Conservation (phyloP, 129 eudicot genomes). For the Chrysanthemum lavandulifolium region DNA sequence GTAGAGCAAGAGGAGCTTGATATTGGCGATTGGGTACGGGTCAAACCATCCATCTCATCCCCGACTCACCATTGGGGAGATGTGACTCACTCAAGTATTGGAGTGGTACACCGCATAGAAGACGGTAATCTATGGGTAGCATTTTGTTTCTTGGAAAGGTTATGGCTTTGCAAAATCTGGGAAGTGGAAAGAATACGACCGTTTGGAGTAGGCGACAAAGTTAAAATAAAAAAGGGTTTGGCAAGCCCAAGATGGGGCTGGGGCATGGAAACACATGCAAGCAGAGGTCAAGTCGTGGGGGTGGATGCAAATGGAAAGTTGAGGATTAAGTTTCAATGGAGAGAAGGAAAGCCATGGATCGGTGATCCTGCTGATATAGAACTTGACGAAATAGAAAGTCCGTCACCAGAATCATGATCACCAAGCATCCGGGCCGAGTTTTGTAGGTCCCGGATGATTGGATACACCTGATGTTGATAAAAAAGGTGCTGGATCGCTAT, state of each 20-base stretch:
- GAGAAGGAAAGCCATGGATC: conserved; percentile 94
- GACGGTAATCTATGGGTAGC: conserved; percentile 89
- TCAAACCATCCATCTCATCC: conserved; percentile 45
- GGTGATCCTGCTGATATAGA: conserved; percentile 96
- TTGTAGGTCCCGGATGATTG: conserved; percentile 30
- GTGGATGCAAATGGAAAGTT: conserved; percentile 95
- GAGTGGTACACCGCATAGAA: conserved; percentile 91
- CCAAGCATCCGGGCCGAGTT: conserved; percentile 27
- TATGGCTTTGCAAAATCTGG: conserved; percentile 81
- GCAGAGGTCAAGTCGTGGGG: conserved; percentile 89
- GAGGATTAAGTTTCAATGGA: conserved; percentile 87
- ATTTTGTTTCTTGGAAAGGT: conserved; percentile 76
- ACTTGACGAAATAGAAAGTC: conserved; percentile 46
- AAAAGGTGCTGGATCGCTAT: conserved; percentile 12
- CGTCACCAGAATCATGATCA: conserved; percentile 18
- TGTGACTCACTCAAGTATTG: conserved; percentile 64
- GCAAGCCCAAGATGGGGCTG: conserved; percentile 89
- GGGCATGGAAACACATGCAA: conserved; percentile 98
- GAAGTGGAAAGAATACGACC: conserved; percentile 76
- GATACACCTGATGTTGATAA: conserved; percentile 27
- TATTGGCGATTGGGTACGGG: conserved; percentile 87
- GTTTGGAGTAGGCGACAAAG: conserved; percentile 71
- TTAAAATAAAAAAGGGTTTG: conserved; percentile 65
- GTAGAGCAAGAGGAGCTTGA: conserved; percentile 73
- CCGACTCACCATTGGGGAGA: conserved; percentile 97